These are phyloP conservation scores for Saccharomycopsis babjevae DNA, from an alignment of 805 yeast species.

Conservation along the genomic window DNA sequence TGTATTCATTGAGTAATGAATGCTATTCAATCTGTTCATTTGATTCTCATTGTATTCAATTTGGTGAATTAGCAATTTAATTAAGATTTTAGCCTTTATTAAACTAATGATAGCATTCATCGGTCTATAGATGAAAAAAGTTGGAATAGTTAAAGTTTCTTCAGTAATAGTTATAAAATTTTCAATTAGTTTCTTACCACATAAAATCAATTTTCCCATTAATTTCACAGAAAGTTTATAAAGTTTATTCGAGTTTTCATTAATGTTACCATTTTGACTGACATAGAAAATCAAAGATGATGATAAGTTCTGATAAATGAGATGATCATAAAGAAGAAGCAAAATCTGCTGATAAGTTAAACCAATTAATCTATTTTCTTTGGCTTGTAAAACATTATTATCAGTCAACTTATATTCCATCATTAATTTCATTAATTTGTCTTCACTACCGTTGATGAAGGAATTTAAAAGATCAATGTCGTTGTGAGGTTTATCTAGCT, in stretches of 20 bases:
- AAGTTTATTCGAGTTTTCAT: slow-evolving; percentile 1
- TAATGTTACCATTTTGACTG: slow-evolving; percentile 4
- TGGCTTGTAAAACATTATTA: slow-evolving; percentile 23
- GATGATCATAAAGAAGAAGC: slow-evolving; percentile 42
- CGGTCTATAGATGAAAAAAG: slow-evolving; percentile 44
- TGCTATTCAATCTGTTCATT: neutral
- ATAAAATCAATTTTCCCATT: slow-evolving; percentile 32
- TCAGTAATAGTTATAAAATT: slow-evolving; percentile 34
- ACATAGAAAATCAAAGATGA: slow-evolving; percentile 15
- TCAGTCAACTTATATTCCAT: slow-evolving; percentile 30
- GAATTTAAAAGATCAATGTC: slow-evolving; percentile 3
- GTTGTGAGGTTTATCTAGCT: neutral
- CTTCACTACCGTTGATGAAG: slow-evolving; percentile 27
- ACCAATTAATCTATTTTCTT: slow-evolving; percentile 31
- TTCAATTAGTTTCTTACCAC: slow-evolving; percentile 37
- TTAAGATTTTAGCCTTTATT: slow-evolving; percentile 36
- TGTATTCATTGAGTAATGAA: slow-evolving; percentile 17
- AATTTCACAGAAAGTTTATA: slow-evolving; percentile 11
- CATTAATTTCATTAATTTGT: slow-evolving; percentile 30
- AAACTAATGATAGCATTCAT: slow-evolving; percentile 41
- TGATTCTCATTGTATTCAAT: neutral
- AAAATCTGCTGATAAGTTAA: slow-evolving; percentile 41
- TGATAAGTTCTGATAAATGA: slow-evolving; percentile 33
- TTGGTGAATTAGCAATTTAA: slow-evolving; percentile 26
- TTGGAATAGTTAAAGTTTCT: slow-evolving; percentile 34